phyloP scores from a whole-genome alignment of 2,329 filamentous ascomycete species.

The Microsporum ferrugineum region DNA sequence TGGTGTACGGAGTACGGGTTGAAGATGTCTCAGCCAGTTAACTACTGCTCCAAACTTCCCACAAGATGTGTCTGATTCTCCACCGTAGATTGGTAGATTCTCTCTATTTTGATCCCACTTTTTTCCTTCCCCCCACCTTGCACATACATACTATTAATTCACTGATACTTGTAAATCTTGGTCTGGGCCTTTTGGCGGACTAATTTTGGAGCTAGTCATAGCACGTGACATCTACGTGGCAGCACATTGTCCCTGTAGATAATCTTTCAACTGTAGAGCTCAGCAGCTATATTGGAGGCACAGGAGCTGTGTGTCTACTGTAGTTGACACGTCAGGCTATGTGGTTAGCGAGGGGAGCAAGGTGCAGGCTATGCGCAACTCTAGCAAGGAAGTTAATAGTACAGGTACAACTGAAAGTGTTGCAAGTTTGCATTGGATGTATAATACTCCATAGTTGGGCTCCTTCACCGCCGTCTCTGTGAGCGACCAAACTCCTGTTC shows the following conservation, averaged over 20 bases:
- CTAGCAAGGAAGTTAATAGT: not conserved
- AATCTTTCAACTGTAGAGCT: not conserved
- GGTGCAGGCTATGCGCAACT: not conserved
- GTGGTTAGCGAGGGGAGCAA: not conserved
- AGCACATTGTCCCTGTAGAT: not conserved
- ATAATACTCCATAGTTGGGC: not conserved
- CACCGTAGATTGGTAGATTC: not conserved
- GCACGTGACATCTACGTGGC: not conserved
- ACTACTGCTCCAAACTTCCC: not conserved
- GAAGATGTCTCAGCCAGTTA: not conserved
- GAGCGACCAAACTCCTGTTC: not conserved
- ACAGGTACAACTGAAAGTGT: not conserved
- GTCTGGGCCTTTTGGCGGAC: too few species aligned
- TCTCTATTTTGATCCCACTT: not conserved
- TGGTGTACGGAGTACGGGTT: too few species aligned
- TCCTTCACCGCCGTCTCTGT: not conserved
- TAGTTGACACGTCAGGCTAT: not conserved
- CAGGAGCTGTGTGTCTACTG: not conserved
- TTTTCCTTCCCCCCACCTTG: not conserved
- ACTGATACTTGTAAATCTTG: too few species aligned
- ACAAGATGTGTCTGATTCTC: not conserved
- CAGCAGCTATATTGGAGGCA: not conserved
- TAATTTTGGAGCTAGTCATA: too few species aligned
- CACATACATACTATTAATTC: too few species aligned
- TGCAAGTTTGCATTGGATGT: not conserved